Evolutionary conservation across 1,139 yeast species (phyloP).

Genomic region (Debaryomyces singareniensis): DNA sequence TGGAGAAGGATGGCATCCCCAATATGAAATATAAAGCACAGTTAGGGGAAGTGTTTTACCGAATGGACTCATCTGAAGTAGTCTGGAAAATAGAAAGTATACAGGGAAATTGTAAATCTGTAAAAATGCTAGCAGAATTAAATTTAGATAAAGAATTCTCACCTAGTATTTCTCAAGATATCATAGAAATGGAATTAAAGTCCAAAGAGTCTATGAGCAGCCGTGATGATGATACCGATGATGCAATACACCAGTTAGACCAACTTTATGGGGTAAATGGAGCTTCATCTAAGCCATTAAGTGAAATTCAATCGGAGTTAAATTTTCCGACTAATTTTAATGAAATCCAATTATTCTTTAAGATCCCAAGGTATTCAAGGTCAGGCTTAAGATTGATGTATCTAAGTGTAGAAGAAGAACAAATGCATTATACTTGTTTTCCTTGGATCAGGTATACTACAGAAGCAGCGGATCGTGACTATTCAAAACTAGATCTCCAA

Average conservation of each 20-base stretch:
- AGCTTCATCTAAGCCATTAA: conserved; percentile 20
- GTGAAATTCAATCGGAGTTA: conserved; percentile 10
- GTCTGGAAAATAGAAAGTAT: conserved; percentile 56
- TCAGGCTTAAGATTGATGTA: conserved; percentile 37
- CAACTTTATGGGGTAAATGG: conserved; percentile 39
- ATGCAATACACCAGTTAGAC: conserved; percentile 27
- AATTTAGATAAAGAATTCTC: conserved; percentile 8
- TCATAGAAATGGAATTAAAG: conserved; percentile 1
- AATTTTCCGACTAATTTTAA: conserved; percentile 12
- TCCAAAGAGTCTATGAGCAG: conserved; percentile 1
- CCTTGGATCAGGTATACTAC: conserved; percentile 45
- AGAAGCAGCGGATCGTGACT: conserved; percentile 12
- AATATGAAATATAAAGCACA: conserved; percentile 36
- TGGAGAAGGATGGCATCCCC: conserved; percentile 22
- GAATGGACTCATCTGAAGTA: conserved; percentile 43
- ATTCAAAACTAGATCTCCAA: background rate
- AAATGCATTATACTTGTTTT: conserved; percentile 38
- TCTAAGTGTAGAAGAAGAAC: conserved; percentile 35
- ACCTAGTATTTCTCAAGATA: background rate
- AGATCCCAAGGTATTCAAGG: conserved; percentile 38
- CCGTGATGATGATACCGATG: conserved; percentile 3
- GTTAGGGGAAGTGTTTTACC: conserved; percentile 34
- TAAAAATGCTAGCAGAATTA: conserved; percentile 42
- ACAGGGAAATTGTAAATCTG: conserved; percentile 39
- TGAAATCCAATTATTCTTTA: conserved; percentile 26